Evolutionary conservation across 495 filamentous ascomycete species (phyloP).

Genomic region (Acidomyces sp.): DNA sequence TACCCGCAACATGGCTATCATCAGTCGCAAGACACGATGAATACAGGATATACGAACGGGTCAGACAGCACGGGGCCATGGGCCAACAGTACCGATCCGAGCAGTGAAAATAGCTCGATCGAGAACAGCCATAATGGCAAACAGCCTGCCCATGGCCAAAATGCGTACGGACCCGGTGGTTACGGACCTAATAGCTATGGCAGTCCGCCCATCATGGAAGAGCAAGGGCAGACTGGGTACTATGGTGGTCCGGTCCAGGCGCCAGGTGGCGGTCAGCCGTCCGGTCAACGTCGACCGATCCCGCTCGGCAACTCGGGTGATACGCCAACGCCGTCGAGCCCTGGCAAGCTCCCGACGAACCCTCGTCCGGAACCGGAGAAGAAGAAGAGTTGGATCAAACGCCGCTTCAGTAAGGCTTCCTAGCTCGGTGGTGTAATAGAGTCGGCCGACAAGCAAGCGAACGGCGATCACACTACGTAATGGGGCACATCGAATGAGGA

Average conservation of each 20-base stretch:
- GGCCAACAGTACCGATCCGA: slow-evolving; percentile 77
- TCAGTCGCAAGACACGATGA: slow-evolving; percentile 69
- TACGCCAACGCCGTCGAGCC: not conserved
- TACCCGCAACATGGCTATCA: slow-evolving; percentile 59
- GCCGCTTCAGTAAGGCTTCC: slow-evolving; percentile 57
- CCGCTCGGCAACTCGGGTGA: slow-evolving; percentile 21
- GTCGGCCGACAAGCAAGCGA: too few species aligned
- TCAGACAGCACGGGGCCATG: slow-evolving; percentile 54
- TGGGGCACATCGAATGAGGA: too few species aligned
- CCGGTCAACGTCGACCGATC: slow-evolving; percentile 23
- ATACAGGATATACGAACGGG: slow-evolving; percentile 56
- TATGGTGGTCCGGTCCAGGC: slow-evolving; percentile 6
- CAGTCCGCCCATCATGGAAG: slow-evolving; percentile 29
- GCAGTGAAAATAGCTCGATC: slow-evolving; percentile 79
- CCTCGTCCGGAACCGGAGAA: slow-evolving; percentile 41
- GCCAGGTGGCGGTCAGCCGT: too few species aligned
- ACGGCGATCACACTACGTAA: too few species aligned
- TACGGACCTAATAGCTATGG: slow-evolving; percentile 45
- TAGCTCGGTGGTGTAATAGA: slow-evolving; percentile 18
- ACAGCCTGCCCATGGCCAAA: slow-evolving; percentile 6
- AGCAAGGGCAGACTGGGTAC: slow-evolving; percentile 25
- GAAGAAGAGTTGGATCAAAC: slow-evolving; percentile 78
- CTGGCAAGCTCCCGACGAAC: slow-evolving; percentile 11
- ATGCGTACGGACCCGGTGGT: slow-evolving; percentile 4
- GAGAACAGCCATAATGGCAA: slow-evolving; percentile 38